Percentiles rank a stretch among this genome's conserved stretches.
These are phyloP conservation scores for Aspergillus fumigatus DNA, from an alignment of 2,329 filamentous ascomycete species.

Conservation along the genomic window DNA sequence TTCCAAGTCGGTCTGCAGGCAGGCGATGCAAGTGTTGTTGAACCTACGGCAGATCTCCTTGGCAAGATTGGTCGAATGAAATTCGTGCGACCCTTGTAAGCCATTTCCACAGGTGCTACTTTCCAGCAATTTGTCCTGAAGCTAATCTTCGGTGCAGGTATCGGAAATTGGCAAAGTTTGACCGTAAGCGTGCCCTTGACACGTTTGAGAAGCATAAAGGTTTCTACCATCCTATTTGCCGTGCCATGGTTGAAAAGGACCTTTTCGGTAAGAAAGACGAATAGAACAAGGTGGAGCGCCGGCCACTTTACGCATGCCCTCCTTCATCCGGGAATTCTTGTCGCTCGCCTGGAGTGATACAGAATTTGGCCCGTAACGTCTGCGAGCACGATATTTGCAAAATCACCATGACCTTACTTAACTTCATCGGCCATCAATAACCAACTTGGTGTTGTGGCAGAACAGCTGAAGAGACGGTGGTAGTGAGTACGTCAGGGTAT, in stretches of 20 bases:
- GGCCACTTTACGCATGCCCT: background rate
- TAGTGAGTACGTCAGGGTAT: background rate
- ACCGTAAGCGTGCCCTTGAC: conserved; percentile 67
- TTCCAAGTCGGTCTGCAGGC: conserved; percentile 74
- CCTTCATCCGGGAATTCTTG: background rate
- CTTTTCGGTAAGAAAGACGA: conserved; percentile 47
- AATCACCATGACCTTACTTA: background rate
- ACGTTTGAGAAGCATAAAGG: conserved; percentile 84
- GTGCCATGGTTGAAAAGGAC: conserved; percentile 81
- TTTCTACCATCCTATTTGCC: conserved; percentile 95
- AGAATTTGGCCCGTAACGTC: background rate
- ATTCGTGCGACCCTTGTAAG: conserved; percentile 80
- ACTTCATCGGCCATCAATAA: background rate
- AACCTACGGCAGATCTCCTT: conserved; percentile 68
- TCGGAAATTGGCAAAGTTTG: conserved; percentile 67
- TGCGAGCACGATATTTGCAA: background rate
- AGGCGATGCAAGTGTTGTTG: conserved; percentile 63
- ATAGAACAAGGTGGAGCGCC: background rate
- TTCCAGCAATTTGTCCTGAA: background rate
- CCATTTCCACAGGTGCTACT: background rate
- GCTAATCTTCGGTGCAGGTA: conserved; percentile 35
- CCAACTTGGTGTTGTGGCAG: background rate
- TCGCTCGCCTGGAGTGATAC: background rate
- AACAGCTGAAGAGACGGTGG: background rate
- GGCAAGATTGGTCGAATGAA: conserved; percentile 91